These are phyloP conservation scores for Vanderwaltozyma tropicalis DNA, from an alignment of 805 yeast genomes.

Conservation along the genomic window DNA sequence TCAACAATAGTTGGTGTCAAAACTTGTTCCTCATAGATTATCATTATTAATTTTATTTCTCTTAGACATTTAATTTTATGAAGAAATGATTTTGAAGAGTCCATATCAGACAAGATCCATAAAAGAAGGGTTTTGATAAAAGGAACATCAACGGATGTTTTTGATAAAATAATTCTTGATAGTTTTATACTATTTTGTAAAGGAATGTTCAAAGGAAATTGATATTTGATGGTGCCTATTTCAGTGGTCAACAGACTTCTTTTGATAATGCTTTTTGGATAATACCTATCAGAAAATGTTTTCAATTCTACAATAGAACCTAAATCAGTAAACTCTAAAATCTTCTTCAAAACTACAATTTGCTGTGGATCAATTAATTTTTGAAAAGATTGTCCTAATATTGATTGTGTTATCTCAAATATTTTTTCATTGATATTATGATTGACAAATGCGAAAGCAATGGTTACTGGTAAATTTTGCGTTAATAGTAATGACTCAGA, in stretches of 20 bases:
- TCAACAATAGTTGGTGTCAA: conserved; percentile 1
- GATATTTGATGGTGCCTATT: conserved; percentile 5
- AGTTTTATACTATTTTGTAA: conserved; percentile 5
- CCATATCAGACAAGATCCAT: conserved; percentile 16
- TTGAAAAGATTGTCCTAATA: conserved; percentile 7
- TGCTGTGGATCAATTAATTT: neutral
- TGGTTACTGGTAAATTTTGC: conserved; percentile 7
- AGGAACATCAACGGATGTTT: neutral
- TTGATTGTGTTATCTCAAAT: conserved; percentile 4
- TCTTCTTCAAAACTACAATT: conserved; percentile 6
- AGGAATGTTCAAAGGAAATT: conserved; percentile 11
- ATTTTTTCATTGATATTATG: too few relatives aligned
- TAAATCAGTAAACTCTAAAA: conserved; percentile 11
- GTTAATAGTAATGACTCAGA: conserved; percentile 4
- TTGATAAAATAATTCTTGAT: neutral
- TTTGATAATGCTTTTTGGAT: neutral
- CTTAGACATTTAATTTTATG: conserved; percentile 11
- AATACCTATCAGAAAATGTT: conserved; percentile 1
- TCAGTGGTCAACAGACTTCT: neutral
- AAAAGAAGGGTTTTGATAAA: conserved; percentile 9
- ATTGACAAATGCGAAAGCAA: conserved; percentile 13
- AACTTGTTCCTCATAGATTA: conserved; percentile 7
- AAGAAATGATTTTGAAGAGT: conserved; percentile 1
- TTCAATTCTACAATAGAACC: conserved; percentile 9
- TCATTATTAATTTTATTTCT: conserved; percentile 11